phyloP scores from a whole-genome alignment of 176 grass and related monocot species.

The Hyparrhenia diplandra region DNA sequence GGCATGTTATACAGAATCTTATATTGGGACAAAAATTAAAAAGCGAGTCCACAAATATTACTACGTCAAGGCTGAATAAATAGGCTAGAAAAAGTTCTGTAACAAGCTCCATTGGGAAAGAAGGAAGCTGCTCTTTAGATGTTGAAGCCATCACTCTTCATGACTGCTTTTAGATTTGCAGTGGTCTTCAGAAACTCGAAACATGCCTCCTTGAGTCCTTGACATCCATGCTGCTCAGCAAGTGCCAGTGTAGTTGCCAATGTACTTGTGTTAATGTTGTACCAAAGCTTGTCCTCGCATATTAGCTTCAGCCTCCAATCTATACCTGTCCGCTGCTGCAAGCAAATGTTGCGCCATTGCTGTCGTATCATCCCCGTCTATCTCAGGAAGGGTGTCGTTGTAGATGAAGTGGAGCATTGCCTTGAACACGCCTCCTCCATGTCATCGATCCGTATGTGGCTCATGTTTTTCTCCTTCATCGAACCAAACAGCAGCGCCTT shows the following conservation, averaged over 20 bases:
- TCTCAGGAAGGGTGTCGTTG: background rate
- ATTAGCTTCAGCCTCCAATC: conserved; percentile 27
- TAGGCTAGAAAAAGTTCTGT: too few species aligned
- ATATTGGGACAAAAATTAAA: too few species aligned
- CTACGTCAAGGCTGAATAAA: too few species aligned
- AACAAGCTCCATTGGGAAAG: background rate
- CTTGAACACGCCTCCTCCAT: conserved; percentile 29
- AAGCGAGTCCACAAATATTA: too few species aligned
- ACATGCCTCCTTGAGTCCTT: conserved; percentile 13
- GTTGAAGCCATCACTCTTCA: background rate
- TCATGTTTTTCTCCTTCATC: conserved; percentile 14
- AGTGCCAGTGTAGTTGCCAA: conserved; percentile 28
- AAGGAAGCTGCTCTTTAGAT: background rate
- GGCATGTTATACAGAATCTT: too few species aligned
- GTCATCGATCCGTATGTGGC: background rate
- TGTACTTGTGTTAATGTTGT: background rate
- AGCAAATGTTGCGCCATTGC: conserved; percentile 32
- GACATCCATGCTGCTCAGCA: conserved; percentile 33
- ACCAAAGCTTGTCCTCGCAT: conserved; percentile 14
- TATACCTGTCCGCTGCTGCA: conserved; percentile 27
- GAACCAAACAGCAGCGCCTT: background rate
- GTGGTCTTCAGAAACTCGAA: background rate
- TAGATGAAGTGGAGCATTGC: conserved; percentile 41
- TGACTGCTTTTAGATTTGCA: background rate
- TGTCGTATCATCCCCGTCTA: background rate